Base-by-base conservation (phyloP, 2,329 filamentous ascomycete species). In the Fusarium nodosum region DNA sequence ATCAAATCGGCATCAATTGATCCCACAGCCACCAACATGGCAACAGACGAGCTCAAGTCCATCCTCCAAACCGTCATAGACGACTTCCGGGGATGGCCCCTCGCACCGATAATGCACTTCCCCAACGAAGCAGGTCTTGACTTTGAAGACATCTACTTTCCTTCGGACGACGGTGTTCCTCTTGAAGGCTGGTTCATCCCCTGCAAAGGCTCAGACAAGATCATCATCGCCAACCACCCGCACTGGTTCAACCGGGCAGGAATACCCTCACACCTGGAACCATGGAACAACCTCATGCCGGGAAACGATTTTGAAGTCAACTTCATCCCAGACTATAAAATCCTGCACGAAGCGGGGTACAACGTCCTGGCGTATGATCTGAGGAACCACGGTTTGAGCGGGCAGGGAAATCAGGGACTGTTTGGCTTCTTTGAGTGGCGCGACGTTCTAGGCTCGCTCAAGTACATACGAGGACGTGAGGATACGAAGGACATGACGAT, bases 341-440 rank as follows among this genome's bases (percentile, higher is more conserved):
- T 69, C n/a, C 30, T 69, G 2, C 66, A 69, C 7, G 66, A 69
- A 1, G 66, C 56, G 0, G 66, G 66, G 1, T 70, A 69, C 16
- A 69, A 67, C 4, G 62, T 69, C 1, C 26, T 69, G 4, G 66
- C 66, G 1, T 70, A 69, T 30, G 66, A 69, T 22, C 11, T 69
- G 1, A 48, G 66, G 3, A 69, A 70, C n/a, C 66, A 69, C 9
- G 62, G 66, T 3, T 47, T 64, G 0, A 69, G 66, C 10, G 66
- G 66, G 12, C 39, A 31, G 8, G 66, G 62, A 0, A 69, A 70
- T 3, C 56, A 70, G 5, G 62, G 57, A 1, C 57, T 69, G 3
- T 70, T 69, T 42, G 66, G 61, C 5, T 70, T 70, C 52, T 69
- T 64, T 13, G 66, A 69, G 5, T 69, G 66, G 66, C 57, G 66